Base-by-base conservation (phyloP, 2,329 filamentous ascomycete species). In the Microdochium paspali region DNA sequence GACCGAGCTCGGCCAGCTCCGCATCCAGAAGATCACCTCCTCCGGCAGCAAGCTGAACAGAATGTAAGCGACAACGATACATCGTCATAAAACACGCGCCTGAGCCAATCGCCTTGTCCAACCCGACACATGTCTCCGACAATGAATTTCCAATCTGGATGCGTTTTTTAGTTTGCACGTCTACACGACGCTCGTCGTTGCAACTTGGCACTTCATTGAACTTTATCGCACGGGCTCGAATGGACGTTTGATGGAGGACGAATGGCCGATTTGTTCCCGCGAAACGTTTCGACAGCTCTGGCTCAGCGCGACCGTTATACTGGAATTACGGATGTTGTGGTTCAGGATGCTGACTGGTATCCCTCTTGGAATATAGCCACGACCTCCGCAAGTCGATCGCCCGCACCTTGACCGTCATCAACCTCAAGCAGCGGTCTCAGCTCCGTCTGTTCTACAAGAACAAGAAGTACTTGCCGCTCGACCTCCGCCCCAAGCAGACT, bases 381-480 rank as follows among this genome's bases (percentile, higher is more conserved):
- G 94, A 98, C 73, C 82, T 98, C 72, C 90, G 93, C 81, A 98
- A 98, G 84, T 95, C 90, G 59, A 96, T 98, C 75, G 94, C 93
- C 68, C 90, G 91, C 69, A 88, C 96, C 75, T 85, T 98, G 66
- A 98, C 93, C 73, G 82, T 98, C 79, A 95, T 98, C 85, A 98
- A 97, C 83, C 86, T 90, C 76, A 97, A 95, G 84, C 93, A 98
- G 81, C 87, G 94, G 72, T 80, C 89, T 61, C 90, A 97, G 79
- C 89, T 98, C 66, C 90, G 90, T 65, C 81, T 97, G 61, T 97
- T 97, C 87, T 98, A 98, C 85, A 94, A 95, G 83, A 87, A 86
- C 85, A 97, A 97, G 88, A 97, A 96, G 82, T 96, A 96, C 83
- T 77, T 90, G 57, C 93, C 93, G 58, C 89, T 98, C 71, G 94